These are phyloP conservation scores for Metschnikowia proteae DNA, from an alignment of 805 yeast species.

Conservation along the genomic window DNA sequence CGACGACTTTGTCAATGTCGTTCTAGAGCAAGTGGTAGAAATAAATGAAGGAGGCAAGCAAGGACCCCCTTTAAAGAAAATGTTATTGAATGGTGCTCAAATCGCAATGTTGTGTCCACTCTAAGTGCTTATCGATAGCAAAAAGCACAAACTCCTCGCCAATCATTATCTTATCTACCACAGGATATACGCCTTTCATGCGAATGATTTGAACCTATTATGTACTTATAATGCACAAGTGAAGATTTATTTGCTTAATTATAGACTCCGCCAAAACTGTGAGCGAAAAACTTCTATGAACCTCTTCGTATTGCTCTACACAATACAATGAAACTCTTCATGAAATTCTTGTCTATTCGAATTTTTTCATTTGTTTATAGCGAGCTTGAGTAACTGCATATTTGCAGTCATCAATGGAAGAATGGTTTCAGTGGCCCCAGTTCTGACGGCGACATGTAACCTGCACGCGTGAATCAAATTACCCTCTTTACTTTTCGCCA, in stretches of 20 bases:
- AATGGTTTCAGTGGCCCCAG: not conserved
- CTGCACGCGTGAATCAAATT: not conserved
- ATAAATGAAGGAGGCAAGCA: constrained; percentile 41
- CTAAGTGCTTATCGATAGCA: not conserved
- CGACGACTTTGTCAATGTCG: constrained; percentile 93
- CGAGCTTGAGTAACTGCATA: no score
- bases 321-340: no score
- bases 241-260: not conserved
- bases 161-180: no score
- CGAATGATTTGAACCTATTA: not conserved
- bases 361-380: no score
- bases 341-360: no score
- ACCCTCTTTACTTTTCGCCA: not conserved
- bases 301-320: no score
- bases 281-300: not conserved
- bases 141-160: not conserved
- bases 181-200: not conserved
- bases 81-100: constrained; percentile 69
- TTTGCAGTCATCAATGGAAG: not conserved
- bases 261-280: not conserved
- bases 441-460: not conserved
- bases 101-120: constrained; percentile 54
- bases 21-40: constrained; percentile 77
- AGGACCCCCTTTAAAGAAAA: constrained; percentile 47
- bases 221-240: not conserved